Percentiles rank a stretch among this genome's conserved stretches.
Conservation (phyloP, 129 eudicot species). For the Artemisia tridentata region DNA sequence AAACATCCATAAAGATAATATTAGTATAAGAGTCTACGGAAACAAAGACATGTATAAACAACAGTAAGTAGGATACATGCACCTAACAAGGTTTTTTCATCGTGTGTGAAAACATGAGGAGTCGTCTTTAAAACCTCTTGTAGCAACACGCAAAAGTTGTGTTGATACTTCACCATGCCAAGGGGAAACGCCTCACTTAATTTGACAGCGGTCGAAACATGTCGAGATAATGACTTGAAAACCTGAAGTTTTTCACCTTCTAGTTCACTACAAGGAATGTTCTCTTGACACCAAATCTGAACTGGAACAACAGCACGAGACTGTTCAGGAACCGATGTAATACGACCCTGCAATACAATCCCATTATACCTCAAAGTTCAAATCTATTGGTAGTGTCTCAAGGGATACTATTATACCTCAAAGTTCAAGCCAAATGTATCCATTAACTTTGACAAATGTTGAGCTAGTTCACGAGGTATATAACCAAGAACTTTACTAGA, state of each 20-base stretch:
- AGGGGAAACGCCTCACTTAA: conserved; percentile 38
- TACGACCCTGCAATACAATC: conserved; percentile 61
- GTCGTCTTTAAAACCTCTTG: conserved; percentile 65
- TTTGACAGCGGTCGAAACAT: conserved; percentile 37
- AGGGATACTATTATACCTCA: conserved; percentile 51
- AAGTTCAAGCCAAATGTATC: conserved; percentile 62
- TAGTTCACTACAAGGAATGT: conserved; percentile 28
- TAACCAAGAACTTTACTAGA: conserved; percentile 59
- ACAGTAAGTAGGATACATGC: conserved; percentile 12
- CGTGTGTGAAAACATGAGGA: conserved; percentile 57
- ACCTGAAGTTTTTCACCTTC: conserved; percentile 37
- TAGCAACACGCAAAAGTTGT: conserved; percentile 59
- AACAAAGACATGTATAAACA: conserved; percentile 5
- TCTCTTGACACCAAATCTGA: conserved; percentile 48
- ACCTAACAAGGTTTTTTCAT: conserved; percentile 69
- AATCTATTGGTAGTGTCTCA: conserved; percentile 12
- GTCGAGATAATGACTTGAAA: conserved; percentile 53
- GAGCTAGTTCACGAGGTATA: conserved; percentile 84
- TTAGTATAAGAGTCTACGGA: conserved; percentile 11
- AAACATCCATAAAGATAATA: conserved; percentile 9
- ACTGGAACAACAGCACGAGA: conserved; percentile 60
- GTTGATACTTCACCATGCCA: conserved; percentile 54
- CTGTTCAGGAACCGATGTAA: conserved; percentile 56
- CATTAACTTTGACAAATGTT: conserved; percentile 70
- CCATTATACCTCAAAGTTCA: conserved; percentile 61